Evolutionary conservation across 2,329 filamentous ascomycete genomes (phyloP), one percentile per base, ranked within the genome.

Genomic region (Nemania sp.): DNA sequence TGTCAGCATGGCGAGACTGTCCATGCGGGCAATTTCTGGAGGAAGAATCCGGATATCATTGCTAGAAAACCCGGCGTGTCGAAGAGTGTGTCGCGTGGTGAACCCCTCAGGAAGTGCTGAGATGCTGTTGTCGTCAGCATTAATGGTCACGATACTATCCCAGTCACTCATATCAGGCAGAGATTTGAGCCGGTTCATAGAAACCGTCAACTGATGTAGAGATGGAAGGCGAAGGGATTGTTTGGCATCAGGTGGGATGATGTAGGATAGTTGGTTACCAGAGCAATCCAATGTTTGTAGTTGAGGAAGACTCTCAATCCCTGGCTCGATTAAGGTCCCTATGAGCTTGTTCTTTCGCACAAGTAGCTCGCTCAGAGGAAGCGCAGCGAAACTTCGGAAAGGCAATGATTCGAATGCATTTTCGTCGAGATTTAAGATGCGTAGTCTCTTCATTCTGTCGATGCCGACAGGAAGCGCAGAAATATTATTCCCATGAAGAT

Each of bases 21-120:
- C 84, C 91, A 97, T 96, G 22, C 83, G 76, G 5, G 87, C 88
- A 53, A 97, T 83, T 60, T 85, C 86, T 0, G 90, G 80, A 24
- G 94, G 89, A 6, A 99, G 71, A 11, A 82, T 77, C 2, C 83
- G 84, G 42, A 99, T 84, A 59, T 94, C 85, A 66, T 99, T 99
- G 61, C 87, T 86, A 0, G 89, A 89, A 61, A 97, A 87, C 69
- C 97, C 91, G 24, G 87, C 89, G 51, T 86, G 88, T 44, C 86
- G 86, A 12, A 97, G 72, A 52, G 83, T 86, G 30, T 79, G 72
- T 0, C 97, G 78, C 1, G 75, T 76, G 1, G 81, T 77, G 60
- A 97, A 89, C 0, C 91, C 91, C 24, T 83, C 77, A 0, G 93
- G 94, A n/a, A 97, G 78, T 3, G 79, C 75, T 2, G 81, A 76